Base-by-base conservation (phyloP, 1,284 basidiomycete genomes). In the Cryptococcus hybrid region DNA sequence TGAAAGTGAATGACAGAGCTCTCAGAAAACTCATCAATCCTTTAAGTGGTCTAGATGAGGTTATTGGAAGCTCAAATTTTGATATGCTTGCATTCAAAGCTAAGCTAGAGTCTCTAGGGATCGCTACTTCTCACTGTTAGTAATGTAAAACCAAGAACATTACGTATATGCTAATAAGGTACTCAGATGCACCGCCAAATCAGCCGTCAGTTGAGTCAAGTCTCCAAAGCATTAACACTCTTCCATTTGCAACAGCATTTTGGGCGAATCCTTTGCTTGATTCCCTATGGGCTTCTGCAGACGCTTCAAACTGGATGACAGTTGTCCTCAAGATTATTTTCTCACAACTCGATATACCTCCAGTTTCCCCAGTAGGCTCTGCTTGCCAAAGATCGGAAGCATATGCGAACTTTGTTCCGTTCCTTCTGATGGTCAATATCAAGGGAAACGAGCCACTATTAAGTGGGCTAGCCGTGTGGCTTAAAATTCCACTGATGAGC, bases 61-160 rank as follows among this genome's bases (percentile, higher is more conserved):
- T 76, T 5, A 59, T 78, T 13, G 56, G 68, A 46, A 68, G 62
- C 34, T 71, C 73, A 1, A 60, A 56, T n/a, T 72, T 78, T 50
- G 72, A 74, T 51, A 61, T 61, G 0, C 44, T 38, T 1, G 65
- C 57, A 1, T 61, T 77, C 7, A 58, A 52, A 30, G 42, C 53
- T 0, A 73, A 67, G 30, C 48, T 73, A 35, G 61, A 65, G 15
- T 54, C 56, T 24, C 60, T 58, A 3, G 24, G 64, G 2, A 43
- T 63, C 0, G 42, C 50, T 0, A 47, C 24, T 55, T 24, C 24
- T 24, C 24, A 24, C 24, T 24, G 24, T 24, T 24, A 24, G 24
- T 24, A 24, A 24, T 24, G 24, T 24, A 24, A 24, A 24, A 24
- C 24, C 24, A 24, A 24, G 24, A 24, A 24, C 24, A 24, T 24